Base-by-base conservation (phyloP, 1,284 basidiomycete species). In the Phlebopus sp. region DNA sequence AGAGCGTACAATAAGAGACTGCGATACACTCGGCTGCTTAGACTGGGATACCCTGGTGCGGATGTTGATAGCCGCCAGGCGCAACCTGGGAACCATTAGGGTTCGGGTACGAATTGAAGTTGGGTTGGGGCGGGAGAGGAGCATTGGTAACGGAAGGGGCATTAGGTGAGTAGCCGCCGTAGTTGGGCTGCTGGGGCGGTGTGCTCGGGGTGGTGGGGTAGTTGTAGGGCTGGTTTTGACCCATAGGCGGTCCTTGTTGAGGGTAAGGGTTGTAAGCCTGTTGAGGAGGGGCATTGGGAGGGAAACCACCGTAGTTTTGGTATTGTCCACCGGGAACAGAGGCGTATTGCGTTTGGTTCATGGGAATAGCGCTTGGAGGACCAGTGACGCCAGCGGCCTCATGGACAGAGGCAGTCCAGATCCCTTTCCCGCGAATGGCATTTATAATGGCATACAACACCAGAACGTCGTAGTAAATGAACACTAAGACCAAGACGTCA, bases 331-430 rank as follows among this genome's bases (percentile, higher is more conserved):
- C 32, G 19, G 48, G 45, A 18, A 19, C 35, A 2, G 49, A 30
- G 7, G 40, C 11, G 30, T 37, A 45, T 46, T 36, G 58, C 15
- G 51, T 32, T 38, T 48, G 58, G 13, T 19, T 23, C 42, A 46
- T 40, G 13, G 51, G 37, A 27, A 36, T 18, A 34, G 19, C 42
- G 10, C 34, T 32, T 18, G 52, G 5, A 38, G 35, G 29, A 9
- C 46, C 31, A 5, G 17, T n/a, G 9, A 30, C 17, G 1, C 14
- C 13, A 15, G 46, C 21, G 2, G 52, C 56, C 41, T 63, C 58
- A 8, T 48, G 44, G 17, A 65, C 53, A 11, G 62, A 67, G 41
- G 42, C 4, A 1, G 39, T 53, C 62, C 64, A 65, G 5, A 65
- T 17, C 19, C 50, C 13, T 34, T 25, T 54, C 17, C 65, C 62